These are phyloP conservation scores for Ophiocordyceps polyrhachis-furcata DNA, from an alignment of 2,329 filamentous ascomycete species.

Conservation along the genomic window DNA sequence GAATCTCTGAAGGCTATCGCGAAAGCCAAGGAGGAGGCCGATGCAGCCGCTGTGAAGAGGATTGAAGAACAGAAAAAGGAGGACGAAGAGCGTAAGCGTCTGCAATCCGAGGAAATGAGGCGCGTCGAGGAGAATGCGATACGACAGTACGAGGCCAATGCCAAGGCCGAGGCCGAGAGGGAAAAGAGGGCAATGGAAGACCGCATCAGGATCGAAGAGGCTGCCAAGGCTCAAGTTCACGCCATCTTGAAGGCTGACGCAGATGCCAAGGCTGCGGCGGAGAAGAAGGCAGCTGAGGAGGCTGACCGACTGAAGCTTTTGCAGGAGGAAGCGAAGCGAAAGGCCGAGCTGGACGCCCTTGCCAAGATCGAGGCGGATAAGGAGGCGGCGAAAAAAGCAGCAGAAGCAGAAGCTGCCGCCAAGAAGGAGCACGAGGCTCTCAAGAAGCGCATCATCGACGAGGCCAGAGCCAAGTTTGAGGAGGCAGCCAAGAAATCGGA, in stretches of 20 bases:
- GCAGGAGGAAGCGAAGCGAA: constrained; percentile 18
- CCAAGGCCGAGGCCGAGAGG: constrained; percentile 24
- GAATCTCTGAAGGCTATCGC: constrained; percentile 28
- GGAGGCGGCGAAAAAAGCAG: constrained; percentile 21
- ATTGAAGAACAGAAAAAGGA: constrained; percentile 25
- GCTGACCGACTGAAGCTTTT: constrained; percentile 19
- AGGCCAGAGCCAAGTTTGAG: constrained; percentile 29
- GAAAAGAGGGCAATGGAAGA: constrained; percentile 21
- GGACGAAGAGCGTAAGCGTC: constrained; percentile 24
- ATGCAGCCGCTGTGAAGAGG: constrained; percentile 22
- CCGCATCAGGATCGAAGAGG: constrained; percentile 25
- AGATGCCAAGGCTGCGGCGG: constrained; percentile 24
- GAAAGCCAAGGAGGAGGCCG: constrained; percentile 25
- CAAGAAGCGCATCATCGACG: constrained; percentile 37
- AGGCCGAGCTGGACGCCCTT: constrained; percentile 19
- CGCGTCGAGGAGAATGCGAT: constrained; percentile 19
- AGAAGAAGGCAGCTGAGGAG: constrained; percentile 21
- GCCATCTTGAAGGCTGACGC: constrained; percentile 22
- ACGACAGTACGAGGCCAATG: constrained; percentile 19
- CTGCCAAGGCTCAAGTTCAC: constrained; percentile 22
- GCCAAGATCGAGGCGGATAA: constrained; percentile 21
- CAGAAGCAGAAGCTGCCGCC: constrained; percentile 24
- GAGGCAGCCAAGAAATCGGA: constrained; percentile 33
- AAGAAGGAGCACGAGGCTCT: constrained; percentile 40
- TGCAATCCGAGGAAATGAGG: constrained; percentile 16